Evolutionary conservation across 495 filamentous ascomycete genomes (phyloP).

Genomic region (Astrothelium subdiscretum): DNA sequence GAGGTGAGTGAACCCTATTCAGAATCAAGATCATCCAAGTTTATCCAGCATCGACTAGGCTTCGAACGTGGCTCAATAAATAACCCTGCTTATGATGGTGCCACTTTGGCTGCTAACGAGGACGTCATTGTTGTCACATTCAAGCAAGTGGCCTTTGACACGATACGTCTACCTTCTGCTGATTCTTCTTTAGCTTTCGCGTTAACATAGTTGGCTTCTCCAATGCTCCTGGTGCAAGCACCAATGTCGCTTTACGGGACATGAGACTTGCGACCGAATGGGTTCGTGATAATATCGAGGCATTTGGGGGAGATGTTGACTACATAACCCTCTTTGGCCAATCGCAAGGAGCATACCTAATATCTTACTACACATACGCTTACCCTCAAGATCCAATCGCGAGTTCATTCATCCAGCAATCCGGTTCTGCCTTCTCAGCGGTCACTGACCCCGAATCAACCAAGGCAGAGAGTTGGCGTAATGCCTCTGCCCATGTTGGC

Average conservation of each 20-base stretch:
- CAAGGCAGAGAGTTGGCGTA: slow-evolving; percentile 20
- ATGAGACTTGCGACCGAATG: slow-evolving; percentile 41
- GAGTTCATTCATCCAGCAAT: slow-evolving; percentile 17
- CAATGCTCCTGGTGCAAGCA: slow-evolving; percentile 30
- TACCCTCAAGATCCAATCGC: slow-evolving; percentile 20
- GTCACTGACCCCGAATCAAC: slow-evolving; percentile 1
- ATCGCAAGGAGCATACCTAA: slow-evolving; percentile 7
- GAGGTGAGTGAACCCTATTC: slow-evolving; percentile 6
- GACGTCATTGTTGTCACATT: not conserved
- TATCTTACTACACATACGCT: slow-evolving; percentile 10
- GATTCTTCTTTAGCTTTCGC: slow-evolving; percentile 36
- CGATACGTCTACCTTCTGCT: not conserved
- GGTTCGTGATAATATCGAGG: slow-evolving; percentile 27
- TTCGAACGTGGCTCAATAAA: not conserved
- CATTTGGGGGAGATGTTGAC: slow-evolving; percentile 53
- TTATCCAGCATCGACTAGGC: not conserved
- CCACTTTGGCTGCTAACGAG: not conserved
- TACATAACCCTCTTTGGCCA: slow-evolving; percentile 33
- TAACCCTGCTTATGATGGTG: not conserved
- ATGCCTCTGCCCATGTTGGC: slow-evolving; percentile 19
- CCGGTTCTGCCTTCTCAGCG: slow-evolving; percentile 7
- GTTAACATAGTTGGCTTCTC: slow-evolving; percentile 55
- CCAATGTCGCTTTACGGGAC: slow-evolving; percentile 48
- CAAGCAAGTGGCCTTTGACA: not conserved
- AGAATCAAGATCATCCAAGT: not conserved